phyloP scores from a whole-genome alignment of 2,329 filamentous ascomycete species.

The Davidsoniella virescens region DNA sequence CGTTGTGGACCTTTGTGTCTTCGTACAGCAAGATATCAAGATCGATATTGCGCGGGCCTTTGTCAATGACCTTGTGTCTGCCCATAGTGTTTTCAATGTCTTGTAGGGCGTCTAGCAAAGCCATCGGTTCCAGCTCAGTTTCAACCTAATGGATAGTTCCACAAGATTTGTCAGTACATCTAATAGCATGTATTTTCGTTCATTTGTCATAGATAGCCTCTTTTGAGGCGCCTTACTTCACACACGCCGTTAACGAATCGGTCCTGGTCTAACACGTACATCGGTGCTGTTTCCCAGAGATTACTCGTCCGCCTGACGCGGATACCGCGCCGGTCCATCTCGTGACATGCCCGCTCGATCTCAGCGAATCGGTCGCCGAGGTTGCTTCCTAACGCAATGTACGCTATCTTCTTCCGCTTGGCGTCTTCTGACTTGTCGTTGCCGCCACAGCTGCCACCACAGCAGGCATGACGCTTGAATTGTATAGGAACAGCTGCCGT shows the following conservation, averaged over 20 bases:
- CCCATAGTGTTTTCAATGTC: slow-evolving; percentile 68
- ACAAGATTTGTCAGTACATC: not conserved
- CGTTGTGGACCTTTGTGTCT: slow-evolving; percentile 44
- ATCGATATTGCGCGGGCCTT: slow-evolving; percentile 88
- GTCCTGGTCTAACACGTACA: slow-evolving; percentile 87
- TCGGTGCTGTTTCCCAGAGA: slow-evolving; percentile 87
- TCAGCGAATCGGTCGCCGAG: slow-evolving; percentile 68
- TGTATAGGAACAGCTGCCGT: too few species aligned
- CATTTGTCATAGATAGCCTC: slow-evolving; percentile 13
- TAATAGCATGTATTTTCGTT: not conserved
- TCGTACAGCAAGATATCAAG: slow-evolving; percentile 82
- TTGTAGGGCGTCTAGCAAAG: slow-evolving; percentile 67
- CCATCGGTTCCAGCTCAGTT: slow-evolving; percentile 58
- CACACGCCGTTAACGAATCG: slow-evolving; percentile 85
- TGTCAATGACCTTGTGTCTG: slow-evolving; percentile 71
- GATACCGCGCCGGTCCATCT: slow-evolving; percentile 61
- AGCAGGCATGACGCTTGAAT: not conserved
- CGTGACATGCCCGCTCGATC: slow-evolving; percentile 69
- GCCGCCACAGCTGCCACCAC: not conserved
- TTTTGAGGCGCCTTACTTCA: slow-evolving; percentile 45
- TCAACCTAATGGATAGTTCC: slow-evolving; percentile 42
- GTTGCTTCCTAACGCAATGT: slow-evolving; percentile 85
- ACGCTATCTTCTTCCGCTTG: slow-evolving; percentile 36
- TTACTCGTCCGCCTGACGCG: slow-evolving; percentile 65
- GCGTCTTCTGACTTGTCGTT: not conserved